A percentile compares a stretch with the other conserved stretches of the same genome.
These are phyloP conservation scores for Parafenestella ontariensis DNA, from an alignment of 2,329 filamentous ascomycete genomes.

Conservation along the genomic window DNA sequence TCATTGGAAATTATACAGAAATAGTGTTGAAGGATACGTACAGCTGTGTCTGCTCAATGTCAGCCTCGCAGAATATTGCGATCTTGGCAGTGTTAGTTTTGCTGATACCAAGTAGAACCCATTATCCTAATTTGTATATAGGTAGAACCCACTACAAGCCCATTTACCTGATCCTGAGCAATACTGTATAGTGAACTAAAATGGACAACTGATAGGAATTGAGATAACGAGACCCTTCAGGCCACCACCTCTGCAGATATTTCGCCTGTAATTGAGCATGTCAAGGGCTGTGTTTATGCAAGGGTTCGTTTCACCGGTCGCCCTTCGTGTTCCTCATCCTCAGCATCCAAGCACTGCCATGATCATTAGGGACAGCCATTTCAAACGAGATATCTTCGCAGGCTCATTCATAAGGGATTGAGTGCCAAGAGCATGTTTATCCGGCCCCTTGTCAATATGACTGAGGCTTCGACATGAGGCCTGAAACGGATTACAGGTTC, in stretches of 20 bases:
- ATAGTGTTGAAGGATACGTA: background rate
- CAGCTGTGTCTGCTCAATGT: background rate
- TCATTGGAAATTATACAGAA: background rate
- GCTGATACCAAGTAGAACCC: background rate
- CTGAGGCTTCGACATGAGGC: background rate
- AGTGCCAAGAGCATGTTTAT: background rate
- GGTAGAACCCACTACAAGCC: too few species aligned
- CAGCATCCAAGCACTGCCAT: background rate
- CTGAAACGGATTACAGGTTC: background rate
- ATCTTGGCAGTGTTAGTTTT: background rate
- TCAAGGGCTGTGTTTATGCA: background rate
- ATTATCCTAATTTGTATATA: background rate
- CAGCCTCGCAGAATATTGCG: background rate
- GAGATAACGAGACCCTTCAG: background rate
- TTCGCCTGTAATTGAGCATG: background rate
- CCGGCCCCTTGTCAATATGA: background rate
- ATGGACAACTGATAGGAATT: background rate
- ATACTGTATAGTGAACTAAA: background rate
- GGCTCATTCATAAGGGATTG: background rate
- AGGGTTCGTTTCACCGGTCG: background rate
- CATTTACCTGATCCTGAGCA: too few species aligned
- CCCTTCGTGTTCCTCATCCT: background rate
- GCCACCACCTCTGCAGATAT: background rate
- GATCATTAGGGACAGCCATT: background rate
- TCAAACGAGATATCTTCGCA: background rate